These are phyloP conservation scores for Nepenthes alata DNA, from an alignment of 179 eudicot genomes.

Conservation along the genomic window DNA sequence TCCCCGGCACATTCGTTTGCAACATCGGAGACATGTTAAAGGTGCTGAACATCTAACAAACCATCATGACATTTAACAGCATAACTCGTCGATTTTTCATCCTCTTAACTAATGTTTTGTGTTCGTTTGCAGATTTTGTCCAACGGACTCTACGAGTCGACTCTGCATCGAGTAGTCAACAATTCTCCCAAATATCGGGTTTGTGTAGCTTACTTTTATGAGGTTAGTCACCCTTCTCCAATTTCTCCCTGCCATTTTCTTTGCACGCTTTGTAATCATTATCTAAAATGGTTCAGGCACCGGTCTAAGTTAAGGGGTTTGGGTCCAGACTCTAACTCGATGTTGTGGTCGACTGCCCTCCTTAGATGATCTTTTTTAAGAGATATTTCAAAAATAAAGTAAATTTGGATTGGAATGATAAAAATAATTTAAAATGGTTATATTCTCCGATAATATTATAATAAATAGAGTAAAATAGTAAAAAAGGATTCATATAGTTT, in stretches of 20 bases:
- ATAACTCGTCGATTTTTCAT: background rate
- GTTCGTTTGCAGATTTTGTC: slow-evolving; percentile 49
- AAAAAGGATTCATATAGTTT: too few species aligned
- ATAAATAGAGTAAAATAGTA: too few species aligned
- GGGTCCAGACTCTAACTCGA: too few species aligned
- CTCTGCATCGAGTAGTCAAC: slow-evolving; percentile 77
- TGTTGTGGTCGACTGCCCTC: too few species aligned
- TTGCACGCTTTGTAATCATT: background rate
- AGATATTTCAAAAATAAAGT: too few species aligned
- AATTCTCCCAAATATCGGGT: slow-evolving; percentile 55
- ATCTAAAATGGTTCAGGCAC: too few species aligned
- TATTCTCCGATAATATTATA: too few species aligned
- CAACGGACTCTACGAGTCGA: slow-evolving; percentile 84
- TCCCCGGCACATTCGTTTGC: slow-evolving; percentile 91
- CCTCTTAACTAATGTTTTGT: background rate
- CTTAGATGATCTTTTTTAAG: too few species aligned
- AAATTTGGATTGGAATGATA: too few species aligned
- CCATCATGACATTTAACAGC: background rate
- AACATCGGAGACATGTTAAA: slow-evolving; percentile 91
- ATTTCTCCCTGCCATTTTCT: background rate
- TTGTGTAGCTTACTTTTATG: slow-evolving; percentile 80
- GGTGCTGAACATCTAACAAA: slow-evolving; percentile 25
- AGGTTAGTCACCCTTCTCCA: slow-evolving; percentile 33
- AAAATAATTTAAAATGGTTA: too few species aligned
- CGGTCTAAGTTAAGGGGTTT: too few species aligned